Conservation (phyloP, 2,329 filamentous ascomycete species). For the Apiospora arundinis region DNA sequence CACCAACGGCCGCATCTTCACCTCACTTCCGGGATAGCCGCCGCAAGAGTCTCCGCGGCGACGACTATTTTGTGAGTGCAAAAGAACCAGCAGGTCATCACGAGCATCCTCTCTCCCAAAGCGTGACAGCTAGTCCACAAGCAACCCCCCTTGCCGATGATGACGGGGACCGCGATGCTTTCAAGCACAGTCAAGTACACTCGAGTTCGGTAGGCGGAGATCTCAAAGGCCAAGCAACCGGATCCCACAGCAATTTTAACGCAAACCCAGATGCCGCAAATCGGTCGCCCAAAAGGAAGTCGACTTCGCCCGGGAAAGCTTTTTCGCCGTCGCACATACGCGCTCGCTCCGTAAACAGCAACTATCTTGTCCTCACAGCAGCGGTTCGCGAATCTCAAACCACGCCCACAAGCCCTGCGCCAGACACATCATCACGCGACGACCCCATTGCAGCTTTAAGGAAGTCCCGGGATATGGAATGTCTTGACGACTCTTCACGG, state of each 20-base stretch:
- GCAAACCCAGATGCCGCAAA: slow-evolving; percentile 41
- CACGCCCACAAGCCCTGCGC: slow-evolving; percentile 46
- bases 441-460: slow-evolving; percentile 52
- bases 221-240: slow-evolving; percentile 41
- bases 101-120: slow-evolving; percentile 79
- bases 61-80: slow-evolving; percentile 59
- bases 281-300: slow-evolving; percentile 39
- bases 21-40: slow-evolving; percentile 59
- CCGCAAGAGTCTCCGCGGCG: slow-evolving; percentile 59
- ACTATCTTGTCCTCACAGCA: slow-evolving; percentile 50
- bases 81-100: slow-evolving; percentile 51
- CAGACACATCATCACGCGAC: slow-evolving; percentile 41
- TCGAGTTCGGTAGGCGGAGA: slow-evolving; percentile 47
- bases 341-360: slow-evolving; percentile 51
- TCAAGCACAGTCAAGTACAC: slow-evolving; percentile 32
- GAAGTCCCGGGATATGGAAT: slow-evolving; percentile 48
- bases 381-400: slow-evolving; percentile 41
- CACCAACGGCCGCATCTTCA: slow-evolving; percentile 54
- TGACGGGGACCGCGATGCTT: slow-evolving; percentile 42
- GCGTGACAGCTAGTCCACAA: slow-evolving; percentile 73
- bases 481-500: slow-evolving; percentile 55
- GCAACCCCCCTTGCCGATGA: slow-evolving; percentile 44
- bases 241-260: slow-evolving; percentile 45
- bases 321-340: slow-evolving; percentile 50
- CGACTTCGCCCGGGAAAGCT: slow-evolving; percentile 37